Conservation (phyloP, 257 asterid species). For the Mentha longifolia region DNA sequence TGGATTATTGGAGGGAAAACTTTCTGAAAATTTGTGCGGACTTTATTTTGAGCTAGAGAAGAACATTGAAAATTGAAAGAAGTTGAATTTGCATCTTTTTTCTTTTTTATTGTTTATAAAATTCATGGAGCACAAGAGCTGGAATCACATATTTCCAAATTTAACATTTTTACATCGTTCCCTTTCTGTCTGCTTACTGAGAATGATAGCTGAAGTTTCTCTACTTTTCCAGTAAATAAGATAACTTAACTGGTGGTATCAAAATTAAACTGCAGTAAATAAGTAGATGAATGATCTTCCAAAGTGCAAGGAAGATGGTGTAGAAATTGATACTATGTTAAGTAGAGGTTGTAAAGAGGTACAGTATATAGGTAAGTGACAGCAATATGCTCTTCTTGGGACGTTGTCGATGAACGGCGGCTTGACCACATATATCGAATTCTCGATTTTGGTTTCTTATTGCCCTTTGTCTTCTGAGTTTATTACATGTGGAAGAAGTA, state of each 20-base stretch:
- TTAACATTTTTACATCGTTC: neutral
- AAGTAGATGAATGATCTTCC: neutral
- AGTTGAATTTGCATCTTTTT: too few relatives aligned
- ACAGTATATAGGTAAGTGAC: neutral
- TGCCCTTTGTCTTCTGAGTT: too few relatives aligned
- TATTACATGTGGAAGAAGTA: neutral
- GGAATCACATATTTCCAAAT: neutral
- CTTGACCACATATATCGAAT: neutral
- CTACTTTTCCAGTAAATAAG: too few relatives aligned
- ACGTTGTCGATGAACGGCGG: neutral
- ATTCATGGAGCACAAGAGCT: neutral
- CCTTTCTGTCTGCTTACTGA: too few relatives aligned
- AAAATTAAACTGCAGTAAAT: too few relatives aligned
- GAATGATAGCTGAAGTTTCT: too few relatives aligned
- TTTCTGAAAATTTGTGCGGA: too few relatives aligned
- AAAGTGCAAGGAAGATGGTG: constrained; percentile 8
- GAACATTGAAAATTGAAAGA: neutral
- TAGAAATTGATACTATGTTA: constrained; percentile 7
- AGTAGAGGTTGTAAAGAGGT: neutral
- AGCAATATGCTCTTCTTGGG: neutral
- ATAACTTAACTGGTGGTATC: too few relatives aligned
- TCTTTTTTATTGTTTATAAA: neutral
- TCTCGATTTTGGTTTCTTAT: neutral
- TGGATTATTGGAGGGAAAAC: neutral
- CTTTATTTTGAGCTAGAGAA: neutral